Conservation (phyloP, 2,329 filamentous ascomycete genomes). For the Xylaria polymorpha region DNA sequence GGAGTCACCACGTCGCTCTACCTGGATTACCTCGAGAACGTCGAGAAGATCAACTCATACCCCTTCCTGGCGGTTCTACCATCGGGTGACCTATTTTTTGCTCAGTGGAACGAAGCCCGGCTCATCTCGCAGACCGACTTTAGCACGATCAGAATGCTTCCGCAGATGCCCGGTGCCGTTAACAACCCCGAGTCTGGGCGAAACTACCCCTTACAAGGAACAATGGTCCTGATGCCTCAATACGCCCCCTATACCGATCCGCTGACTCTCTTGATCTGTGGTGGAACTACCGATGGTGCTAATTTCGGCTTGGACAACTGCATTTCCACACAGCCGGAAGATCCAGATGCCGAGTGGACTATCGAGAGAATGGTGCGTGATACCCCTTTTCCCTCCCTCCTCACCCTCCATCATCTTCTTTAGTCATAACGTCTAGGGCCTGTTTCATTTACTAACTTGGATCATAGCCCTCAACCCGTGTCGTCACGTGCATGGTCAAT, state of each 20-base stretch:
- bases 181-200: constrained; percentile 63
- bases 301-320: constrained; percentile 69
- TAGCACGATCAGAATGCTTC: constrained; percentile 60
- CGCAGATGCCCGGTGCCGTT: constrained; percentile 66
- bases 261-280: constrained; percentile 65
- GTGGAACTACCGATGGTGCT: constrained; percentile 63
- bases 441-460: not conserved
- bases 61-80: constrained; percentile 66
- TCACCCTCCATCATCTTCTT: not conserved
- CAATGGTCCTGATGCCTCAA: constrained; percentile 65
- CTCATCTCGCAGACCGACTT: constrained; percentile 65
- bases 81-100: constrained; percentile 65
- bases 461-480: constrained; percentile 60
- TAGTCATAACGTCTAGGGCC: not conserved
- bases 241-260: constrained; percentile 62
- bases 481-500: constrained; percentile 64
- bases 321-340: constrained; percentile 65
- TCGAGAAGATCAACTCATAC: constrained; percentile 70
- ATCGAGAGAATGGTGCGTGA: constrained; percentile 63
- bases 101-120: constrained; percentile 69
- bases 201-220: constrained; percentile 68
- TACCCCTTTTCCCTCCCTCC: not conserved
- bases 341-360: constrained; percentile 60
- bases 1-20: constrained; percentile 54
- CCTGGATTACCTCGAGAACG: constrained; percentile 65